These are phyloP conservation scores for Carallia brachiata DNA, from an alignment of 345 rosid genomes.

Conservation along the genomic window DNA sequence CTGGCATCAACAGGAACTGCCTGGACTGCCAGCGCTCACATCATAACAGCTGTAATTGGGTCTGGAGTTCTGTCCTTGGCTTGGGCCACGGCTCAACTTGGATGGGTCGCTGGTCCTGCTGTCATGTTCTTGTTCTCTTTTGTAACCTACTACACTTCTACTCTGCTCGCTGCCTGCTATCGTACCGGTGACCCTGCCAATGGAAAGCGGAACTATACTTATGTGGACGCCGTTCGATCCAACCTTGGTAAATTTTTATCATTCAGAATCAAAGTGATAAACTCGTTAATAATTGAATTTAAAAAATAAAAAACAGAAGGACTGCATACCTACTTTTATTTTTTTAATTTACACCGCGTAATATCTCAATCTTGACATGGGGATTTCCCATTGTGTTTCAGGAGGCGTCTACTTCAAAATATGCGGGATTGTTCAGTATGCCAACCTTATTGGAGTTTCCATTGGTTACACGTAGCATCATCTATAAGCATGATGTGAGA, in stretches of 20 bases:
- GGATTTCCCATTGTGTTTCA: slow-evolving; percentile 16
- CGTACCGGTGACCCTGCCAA: slow-evolving; percentile 57
- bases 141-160: slow-evolving; percentile 67
- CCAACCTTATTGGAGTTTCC: slow-evolving; percentile 63
- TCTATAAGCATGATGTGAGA: slow-evolving; percentile 73
- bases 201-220: slow-evolving; percentile 75
- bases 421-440: slow-evolving; percentile 67
- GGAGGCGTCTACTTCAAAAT: slow-evolving; percentile 67
- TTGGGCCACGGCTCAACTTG: slow-evolving; percentile 73
- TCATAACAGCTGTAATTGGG: slow-evolving; percentile 80
- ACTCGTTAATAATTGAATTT: too few relatives aligned
- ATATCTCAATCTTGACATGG: background rate
- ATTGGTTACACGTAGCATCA: slow-evolving; percentile 80
- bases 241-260: slow-evolving; percentile 47
- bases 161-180: slow-evolving; percentile 59
- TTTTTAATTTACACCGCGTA: too few relatives aligned
- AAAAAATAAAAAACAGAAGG: too few relatives aligned
- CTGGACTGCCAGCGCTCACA: slow-evolving; percentile 78
- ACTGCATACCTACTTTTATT: too few relatives aligned
- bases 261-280: background rate
- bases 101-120: slow-evolving; percentile 72
- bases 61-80: slow-evolving; percentile 80
- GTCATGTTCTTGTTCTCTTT: slow-evolving; percentile 64
- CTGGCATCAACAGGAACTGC: slow-evolving; percentile 39
- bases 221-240: slow-evolving; percentile 61